Base-by-base conservation (phyloP, 768 basidiomycete genomes). In the Leucocoprinus sp. region DNA sequence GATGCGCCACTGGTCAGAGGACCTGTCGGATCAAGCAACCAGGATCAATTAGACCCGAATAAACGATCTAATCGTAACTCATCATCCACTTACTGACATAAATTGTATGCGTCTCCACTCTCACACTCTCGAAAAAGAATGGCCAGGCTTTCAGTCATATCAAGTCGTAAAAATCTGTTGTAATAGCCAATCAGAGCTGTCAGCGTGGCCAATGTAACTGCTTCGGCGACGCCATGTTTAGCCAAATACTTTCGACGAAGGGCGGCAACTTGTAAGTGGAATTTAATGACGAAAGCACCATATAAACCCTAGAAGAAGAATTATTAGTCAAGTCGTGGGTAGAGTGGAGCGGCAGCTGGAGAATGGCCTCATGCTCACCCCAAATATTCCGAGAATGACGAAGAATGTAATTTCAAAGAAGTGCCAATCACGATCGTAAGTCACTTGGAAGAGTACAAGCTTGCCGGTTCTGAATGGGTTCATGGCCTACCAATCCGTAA, bases 321-420 rank as follows among this genome's bases (percentile, higher is more conserved):
- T 28, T 17, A 47, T 33, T 54, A 18, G 45, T 21, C 21, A 3
- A 19, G 24, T 23, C 5, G 33, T 11, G 21, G 31, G 24, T n/a
- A 21, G 14, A 44, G 5, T 4, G 4, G n/a, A 23, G 9, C 12
- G n/a, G 18, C 12, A 9, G 5, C 37, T 31, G 14, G 28, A 42
- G 27, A 8, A 27, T 5, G 44, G 21, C 28, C 5, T 14, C 17
- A 19, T 17, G 65, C 78, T 50, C 57, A 95, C 95, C 38, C 96
- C 96, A 61, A 99, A 99, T 50, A 98, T 74, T 8, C 96, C 96
- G 33, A 99, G 78, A 48, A 98, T 78, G 43, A 98, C 74, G 64
- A 93, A 99, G 62, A 95, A 95, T 14, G 96, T 84, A 41, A 99
- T 88, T 59, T 98, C 96, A 58, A 98, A 98, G 66, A 95, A 97